A percentile compares a stretch with the other conserved stretches of the same genome.
Conservation (phyloP, 2,329 filamentous ascomycete genomes). For the Balansia obtecta region DNA sequence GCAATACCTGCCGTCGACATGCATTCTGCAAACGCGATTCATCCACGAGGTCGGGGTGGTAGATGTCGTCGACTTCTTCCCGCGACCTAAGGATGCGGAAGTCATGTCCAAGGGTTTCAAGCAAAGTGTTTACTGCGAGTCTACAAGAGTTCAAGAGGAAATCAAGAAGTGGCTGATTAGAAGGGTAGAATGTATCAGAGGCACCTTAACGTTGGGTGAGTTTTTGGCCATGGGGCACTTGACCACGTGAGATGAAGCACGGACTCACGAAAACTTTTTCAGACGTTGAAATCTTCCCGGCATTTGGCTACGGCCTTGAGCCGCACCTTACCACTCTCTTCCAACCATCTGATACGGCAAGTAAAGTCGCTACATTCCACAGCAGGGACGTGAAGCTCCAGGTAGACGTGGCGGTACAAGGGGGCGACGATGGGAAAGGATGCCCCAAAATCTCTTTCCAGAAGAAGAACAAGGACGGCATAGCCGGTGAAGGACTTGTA, state of each 20-base stretch:
- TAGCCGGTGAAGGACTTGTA: constrained; percentile 50
- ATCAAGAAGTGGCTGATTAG: constrained; percentile 61
- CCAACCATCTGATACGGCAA: constrained; percentile 27
- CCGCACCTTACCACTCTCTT: constrained; percentile 46
- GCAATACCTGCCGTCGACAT: constrained; percentile 63
- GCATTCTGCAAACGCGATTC: constrained; percentile 66
- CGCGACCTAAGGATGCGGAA: constrained; percentile 48
- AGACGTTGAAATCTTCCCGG: constrained; percentile 61
- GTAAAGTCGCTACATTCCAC: constrained; percentile 52
- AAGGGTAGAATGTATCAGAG: constrained; percentile 60
- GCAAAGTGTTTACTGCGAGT: constrained; percentile 41
- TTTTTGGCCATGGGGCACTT: neutral
- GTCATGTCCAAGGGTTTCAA: constrained; percentile 35
- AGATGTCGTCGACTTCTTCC: constrained; percentile 65
- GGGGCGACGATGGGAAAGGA: constrained; percentile 25
- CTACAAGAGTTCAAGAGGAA: constrained; percentile 41
- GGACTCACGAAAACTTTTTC: neutral
- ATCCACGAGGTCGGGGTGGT: constrained; percentile 65
- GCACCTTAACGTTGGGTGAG: constrained; percentile 46
- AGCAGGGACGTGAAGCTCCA: constrained; percentile 48
- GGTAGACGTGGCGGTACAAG: constrained; percentile 55
- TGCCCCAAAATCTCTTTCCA: constrained; percentile 43
- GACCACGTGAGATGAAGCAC: neutral
- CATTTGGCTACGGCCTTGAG: constrained; percentile 57
- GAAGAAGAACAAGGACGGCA: constrained; percentile 36